A percentile compares a stretch with the other conserved stretches of the same genome.
Evolutionary conservation across 768 basidiomycete genomes (phyloP).

Genomic region (Serendipita sp.): DNA sequence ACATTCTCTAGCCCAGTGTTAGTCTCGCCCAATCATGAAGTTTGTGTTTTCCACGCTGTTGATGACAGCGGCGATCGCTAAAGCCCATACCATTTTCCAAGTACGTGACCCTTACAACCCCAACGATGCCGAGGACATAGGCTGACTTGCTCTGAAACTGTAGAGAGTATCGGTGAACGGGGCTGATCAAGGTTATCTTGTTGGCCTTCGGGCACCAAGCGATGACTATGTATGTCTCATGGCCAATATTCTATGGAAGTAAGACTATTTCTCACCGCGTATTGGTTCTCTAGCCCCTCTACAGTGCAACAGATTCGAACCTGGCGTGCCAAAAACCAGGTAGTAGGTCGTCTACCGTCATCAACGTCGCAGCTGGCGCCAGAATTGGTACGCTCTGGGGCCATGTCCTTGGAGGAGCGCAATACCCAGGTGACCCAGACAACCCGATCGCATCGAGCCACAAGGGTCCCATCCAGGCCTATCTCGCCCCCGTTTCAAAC

Average conservation of each 20-base stretch:
- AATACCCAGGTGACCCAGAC: neutral
- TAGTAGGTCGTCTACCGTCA: neutral
- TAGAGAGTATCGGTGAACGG: neutral
- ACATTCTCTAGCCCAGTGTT: no score
- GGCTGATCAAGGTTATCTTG: neutral
- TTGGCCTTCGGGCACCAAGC: neutral
- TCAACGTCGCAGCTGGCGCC: neutral
- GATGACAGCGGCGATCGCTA: conserved; percentile 19
- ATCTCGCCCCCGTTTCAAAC: conserved; percentile 8
- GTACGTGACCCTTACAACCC: conserved; percentile 14
- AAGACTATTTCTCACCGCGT: no score
- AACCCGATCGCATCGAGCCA: neutral
- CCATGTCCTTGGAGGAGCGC: neutral
- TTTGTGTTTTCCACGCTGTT: neutral
- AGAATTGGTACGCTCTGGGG: neutral
- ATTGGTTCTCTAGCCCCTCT: neutral
- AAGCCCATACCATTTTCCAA: conserved; percentile 41
- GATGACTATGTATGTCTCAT: neutral
- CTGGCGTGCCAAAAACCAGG: neutral
- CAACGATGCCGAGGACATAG: neutral
- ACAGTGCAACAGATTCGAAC: neutral
- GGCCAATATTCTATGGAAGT: no score
- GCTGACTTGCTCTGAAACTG: no score
- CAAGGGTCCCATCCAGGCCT: conserved; percentile 7
- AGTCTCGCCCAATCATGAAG: no score